Base-by-base conservation (phyloP, 1,284 basidiomycete genomes). In the Phenoliferia sp. region DNA sequence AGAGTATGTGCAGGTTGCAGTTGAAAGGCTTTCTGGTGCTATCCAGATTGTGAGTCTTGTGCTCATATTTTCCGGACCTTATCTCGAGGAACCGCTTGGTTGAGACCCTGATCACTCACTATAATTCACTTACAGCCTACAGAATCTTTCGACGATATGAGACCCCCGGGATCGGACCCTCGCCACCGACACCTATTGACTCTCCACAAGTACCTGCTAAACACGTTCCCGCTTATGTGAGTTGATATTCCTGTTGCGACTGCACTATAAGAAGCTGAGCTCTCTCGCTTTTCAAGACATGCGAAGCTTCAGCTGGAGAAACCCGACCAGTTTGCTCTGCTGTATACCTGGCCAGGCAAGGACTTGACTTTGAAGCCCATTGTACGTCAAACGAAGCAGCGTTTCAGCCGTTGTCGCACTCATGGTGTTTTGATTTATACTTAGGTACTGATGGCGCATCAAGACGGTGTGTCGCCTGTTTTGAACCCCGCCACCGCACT, bases 331-430 rank as follows among this genome's bases (percentile, higher is more conserved):
- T 80, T 80, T 58, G 81, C 73, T 0, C 77, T 82, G 32, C 71
- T 82, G 10, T 80, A 80, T 69, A 82, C 81, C 1, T 83, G 81
- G 82, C 63, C 80, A 67, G 82, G 81, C 3, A 74, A 68, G 16
- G 75, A 81, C 61, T 56, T 68, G 12, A 44, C 48, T 2, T 69
- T 80, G 17, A 77, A 81, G 69, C 81, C 81, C 0, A 75, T 83
- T 19, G 48, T 52, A 26, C 48, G 48, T 22, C 22, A 12, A 22
- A 44, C 39, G 39, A 44, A 12, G 12, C 39, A 44, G 39, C 22
- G 12, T 12, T 44, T 22, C 22, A 44, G 22, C 39, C 39, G 22
- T 22, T 12, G 39, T 44, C 39, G 39, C 15, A 44, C 39, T 44
- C 39, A 22, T 22, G 12, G 39, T 22, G 15, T 44, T 44, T 44